Conservation (phyloP, 1,284 basidiomycete species). For the Marasmius fiardii region DNA sequence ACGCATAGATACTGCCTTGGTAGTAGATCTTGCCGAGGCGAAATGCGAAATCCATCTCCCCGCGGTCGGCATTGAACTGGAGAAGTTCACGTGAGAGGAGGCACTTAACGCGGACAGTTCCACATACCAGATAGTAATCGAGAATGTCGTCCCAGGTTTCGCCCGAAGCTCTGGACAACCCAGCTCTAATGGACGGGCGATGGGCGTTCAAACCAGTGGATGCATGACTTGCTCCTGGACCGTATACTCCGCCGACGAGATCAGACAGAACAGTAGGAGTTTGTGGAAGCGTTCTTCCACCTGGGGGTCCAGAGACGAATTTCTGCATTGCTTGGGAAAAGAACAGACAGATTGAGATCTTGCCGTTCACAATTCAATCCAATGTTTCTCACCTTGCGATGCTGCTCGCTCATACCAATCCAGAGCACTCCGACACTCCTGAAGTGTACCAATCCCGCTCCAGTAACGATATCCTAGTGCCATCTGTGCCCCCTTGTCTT, state of each 20-base stretch:
- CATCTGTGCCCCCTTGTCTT: constrained; percentile 87
- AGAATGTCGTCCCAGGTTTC: constrained; percentile 92
- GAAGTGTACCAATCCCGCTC: constrained; percentile 89
- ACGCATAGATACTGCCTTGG: constrained; percentile 82
- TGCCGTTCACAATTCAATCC: not conserved
- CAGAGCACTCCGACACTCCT: constrained; percentile 79
- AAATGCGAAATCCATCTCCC: constrained; percentile 82
- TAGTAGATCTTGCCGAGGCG: constrained; percentile 92
- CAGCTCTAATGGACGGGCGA: constrained; percentile 80
- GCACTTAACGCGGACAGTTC: not conserved
- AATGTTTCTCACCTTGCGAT: constrained; percentile 58
- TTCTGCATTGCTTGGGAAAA: constrained; percentile 58
- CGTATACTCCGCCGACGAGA: constrained; percentile 87
- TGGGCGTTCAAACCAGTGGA: constrained; percentile 76
- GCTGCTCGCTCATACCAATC: constrained; percentile 88
- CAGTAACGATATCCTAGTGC: constrained; percentile 93
- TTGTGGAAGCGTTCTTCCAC: constrained; percentile 84
- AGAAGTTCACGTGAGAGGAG: constrained; percentile 8
- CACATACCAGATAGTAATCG: constrained; percentile 80
- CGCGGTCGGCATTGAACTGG: constrained; percentile 90
- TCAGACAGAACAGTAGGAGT: constrained; percentile 86
- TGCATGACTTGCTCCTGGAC: constrained; percentile 89
- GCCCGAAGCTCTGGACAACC: constrained; percentile 75
- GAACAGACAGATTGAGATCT: not conserved
- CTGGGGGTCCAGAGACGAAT: constrained; percentile 86